A percentile compares a stretch with the other conserved stretches of the same genome.
Conservation (phyloP, 2,329 filamentous ascomycete species). For the Colletotrichum plurivorum region DNA sequence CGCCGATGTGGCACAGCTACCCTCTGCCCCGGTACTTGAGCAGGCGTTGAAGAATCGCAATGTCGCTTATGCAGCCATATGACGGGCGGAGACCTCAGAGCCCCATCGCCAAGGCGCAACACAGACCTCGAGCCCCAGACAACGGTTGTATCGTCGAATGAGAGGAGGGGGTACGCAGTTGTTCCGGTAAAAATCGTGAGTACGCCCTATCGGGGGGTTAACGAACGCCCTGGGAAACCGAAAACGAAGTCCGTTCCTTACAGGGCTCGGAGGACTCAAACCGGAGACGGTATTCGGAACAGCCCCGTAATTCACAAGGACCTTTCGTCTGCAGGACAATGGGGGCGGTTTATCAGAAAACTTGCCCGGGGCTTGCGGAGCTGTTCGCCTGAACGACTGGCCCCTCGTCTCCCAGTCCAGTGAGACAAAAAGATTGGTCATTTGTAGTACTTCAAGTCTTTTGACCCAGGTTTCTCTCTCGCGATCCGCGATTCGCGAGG, state of each 20-base stretch:
- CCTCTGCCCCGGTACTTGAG: background rate
- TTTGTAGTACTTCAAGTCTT: background rate
- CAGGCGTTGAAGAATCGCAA: conserved; percentile 6
- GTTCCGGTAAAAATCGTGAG: no score
- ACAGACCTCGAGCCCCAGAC: background rate
- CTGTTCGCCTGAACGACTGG: no score
- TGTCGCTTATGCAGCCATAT: conserved; percentile 25
- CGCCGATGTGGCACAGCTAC: conserved; percentile 11
- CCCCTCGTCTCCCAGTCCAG: no score
- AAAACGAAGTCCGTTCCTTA: background rate
- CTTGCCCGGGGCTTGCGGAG: no score
- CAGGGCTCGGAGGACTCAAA: background rate
- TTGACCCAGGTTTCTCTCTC: background rate
- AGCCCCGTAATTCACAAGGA: background rate
- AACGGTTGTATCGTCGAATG: background rate
- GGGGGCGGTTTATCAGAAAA: background rate
- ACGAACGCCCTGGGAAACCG: background rate
- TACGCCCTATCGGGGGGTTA: background rate
- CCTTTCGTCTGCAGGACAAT: no score
- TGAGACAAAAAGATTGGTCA: background rate
- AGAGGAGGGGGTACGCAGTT: background rate
- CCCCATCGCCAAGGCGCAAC: background rate
- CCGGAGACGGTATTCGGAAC: background rate
- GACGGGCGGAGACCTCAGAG: background rate
- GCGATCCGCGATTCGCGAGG: background rate